Base-by-base conservation (phyloP, 2,329 filamentous ascomycete genomes). In the Penicillium corylophilum region DNA sequence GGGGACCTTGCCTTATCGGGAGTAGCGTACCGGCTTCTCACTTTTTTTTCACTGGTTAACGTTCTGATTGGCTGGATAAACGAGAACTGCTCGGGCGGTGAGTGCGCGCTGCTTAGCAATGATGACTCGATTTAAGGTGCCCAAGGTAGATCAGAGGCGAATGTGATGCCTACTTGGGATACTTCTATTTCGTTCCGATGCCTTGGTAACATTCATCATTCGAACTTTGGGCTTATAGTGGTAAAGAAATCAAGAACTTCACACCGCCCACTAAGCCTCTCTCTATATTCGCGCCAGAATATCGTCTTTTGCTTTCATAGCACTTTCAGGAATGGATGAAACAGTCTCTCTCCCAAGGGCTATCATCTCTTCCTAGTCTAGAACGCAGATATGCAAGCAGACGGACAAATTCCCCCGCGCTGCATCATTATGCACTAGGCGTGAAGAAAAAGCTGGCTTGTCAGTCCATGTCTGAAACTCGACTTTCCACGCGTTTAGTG, bases 11-110 rank as follows among this genome's bases (percentile, higher is more conserved):
- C 58, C 60, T 23, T 18, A 57, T 54, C n/a, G 1, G 58, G 68
- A 13, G 50, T 68, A 66, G 65, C 33, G 51, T 42, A 20, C n/a
- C 40, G 48, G 38, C 41, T 49, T 46, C 47, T 42, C 3, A 15
- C 12, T n/a, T n/a, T 31, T 38, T 23, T 51, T 49, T 46, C 42
- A 33, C 42, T 1, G 35, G 16, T 36, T 7, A 1, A 4, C 2
- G 5, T 7, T 33, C 6, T 62, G 36, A 69, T 70, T 70, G 64
- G 67, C 10, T 46, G 56, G 16, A 20, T 68, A 67, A 67, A 67
- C 65, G 65, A 70, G 59, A 41, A 47, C 23, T 33, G 23, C 18
- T 10, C 47, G 55, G 63, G 64, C 63, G 64, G 64, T 67, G 59
- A 63, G 51, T 13, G 4, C 0, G 23, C 33, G 46, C 48, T 54